phyloP scores from a whole-genome alignment of 169 alveolate species.

The Cryptosporidium ubiquitum region DNA sequence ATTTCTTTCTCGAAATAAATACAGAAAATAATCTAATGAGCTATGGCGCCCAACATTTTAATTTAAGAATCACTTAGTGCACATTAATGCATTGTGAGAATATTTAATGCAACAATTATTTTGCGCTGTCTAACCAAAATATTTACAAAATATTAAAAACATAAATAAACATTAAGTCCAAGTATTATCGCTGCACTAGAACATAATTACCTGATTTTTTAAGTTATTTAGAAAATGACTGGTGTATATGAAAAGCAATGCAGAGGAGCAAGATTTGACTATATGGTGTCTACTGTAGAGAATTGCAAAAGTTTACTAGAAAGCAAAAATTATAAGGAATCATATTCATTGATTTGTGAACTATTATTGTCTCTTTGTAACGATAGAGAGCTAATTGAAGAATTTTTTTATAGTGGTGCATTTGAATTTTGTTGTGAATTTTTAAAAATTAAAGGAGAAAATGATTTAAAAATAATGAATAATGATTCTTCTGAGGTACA shows the following conservation, averaged over 20 bases:
- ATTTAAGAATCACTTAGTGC: neutral
- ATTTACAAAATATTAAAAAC: neutral
- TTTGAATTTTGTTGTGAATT: slow-evolving; percentile 68
- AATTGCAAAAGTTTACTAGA: slow-evolving; percentile 10
- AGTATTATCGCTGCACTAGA: neutral
- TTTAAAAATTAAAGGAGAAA: slow-evolving; percentile 29
- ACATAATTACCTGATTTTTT: neutral
- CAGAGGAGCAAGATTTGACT: slow-evolving; percentile 71
- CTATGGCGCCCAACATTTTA: neutral
- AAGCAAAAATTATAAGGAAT: neutral
- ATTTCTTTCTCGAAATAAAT: no score
- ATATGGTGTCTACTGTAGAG: slow-evolving; percentile 56
- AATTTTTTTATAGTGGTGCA: slow-evolving; percentile 73
- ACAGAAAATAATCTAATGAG: no score
- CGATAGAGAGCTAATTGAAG: slow-evolving; percentile 47
- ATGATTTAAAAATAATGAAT: slow-evolving; percentile 31
- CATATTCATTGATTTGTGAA: slow-evolving; percentile 35
- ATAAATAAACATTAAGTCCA: neutral
- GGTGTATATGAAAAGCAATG: slow-evolving; percentile 73
- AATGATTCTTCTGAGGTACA: neutral
- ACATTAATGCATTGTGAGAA: slow-evolving; percentile 1
- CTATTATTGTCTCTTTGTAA: slow-evolving; percentile 32
- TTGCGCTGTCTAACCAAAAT: slow-evolving; percentile 63
- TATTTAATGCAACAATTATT: neutral
- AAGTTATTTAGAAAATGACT: slow-evolving; percentile 16